Evolutionary conservation across 2,329 filamentous ascomycete genomes (phyloP).

Genomic region (Leptographium radiaticola): DNA sequence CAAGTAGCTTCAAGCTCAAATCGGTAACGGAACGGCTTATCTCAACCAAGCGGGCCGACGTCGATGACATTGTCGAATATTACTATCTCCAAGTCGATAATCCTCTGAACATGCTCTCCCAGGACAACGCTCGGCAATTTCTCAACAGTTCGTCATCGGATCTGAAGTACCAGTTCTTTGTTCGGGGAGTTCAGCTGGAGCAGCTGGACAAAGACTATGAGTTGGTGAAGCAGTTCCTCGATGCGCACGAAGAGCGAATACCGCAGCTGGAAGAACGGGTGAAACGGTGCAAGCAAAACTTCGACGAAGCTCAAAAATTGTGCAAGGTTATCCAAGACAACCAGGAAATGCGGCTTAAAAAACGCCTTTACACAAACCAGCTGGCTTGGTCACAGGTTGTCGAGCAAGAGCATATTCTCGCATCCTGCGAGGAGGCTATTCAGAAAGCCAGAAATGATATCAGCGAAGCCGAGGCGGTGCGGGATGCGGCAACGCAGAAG

Average conservation of each 20-base stretch:
- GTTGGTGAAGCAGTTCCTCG: slow-evolving; percentile 65
- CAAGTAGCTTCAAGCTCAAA: slow-evolving; percentile 80
- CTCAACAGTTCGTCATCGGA: slow-evolving; percentile 69
- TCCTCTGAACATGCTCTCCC: slow-evolving; percentile 86
- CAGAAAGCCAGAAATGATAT: slow-evolving; percentile 29
- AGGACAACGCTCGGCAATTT: slow-evolving; percentile 90
- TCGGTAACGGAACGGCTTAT: slow-evolving; percentile 54
- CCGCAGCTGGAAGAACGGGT: slow-evolving; percentile 49
- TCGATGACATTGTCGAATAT: slow-evolving; percentile 88
- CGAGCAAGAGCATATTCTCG: slow-evolving; percentile 50
- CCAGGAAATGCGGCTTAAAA: slow-evolving; percentile 47
- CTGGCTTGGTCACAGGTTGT: slow-evolving; percentile 81
- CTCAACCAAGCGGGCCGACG: slow-evolving; percentile 71
- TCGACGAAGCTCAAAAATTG: slow-evolving; percentile 49
- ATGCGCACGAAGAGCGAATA: slow-evolving; percentile 55
- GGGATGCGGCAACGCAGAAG: slow-evolving; percentile 33
- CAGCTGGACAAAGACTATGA: slow-evolving; percentile 85
- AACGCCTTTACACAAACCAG: slow-evolving; percentile 48
- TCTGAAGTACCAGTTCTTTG: slow-evolving; percentile 93
- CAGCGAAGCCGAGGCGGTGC: slow-evolving; percentile 20
- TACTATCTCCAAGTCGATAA: slow-evolving; percentile 94
- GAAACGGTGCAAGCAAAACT: slow-evolving; percentile 40
- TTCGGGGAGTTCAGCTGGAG: slow-evolving; percentile 87
- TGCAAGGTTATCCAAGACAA: slow-evolving; percentile 54
- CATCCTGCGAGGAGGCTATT: slow-evolving; percentile 22